Base-by-base conservation (phyloP, 805 yeast species). In the Candida ascalaphidarum region DNA sequence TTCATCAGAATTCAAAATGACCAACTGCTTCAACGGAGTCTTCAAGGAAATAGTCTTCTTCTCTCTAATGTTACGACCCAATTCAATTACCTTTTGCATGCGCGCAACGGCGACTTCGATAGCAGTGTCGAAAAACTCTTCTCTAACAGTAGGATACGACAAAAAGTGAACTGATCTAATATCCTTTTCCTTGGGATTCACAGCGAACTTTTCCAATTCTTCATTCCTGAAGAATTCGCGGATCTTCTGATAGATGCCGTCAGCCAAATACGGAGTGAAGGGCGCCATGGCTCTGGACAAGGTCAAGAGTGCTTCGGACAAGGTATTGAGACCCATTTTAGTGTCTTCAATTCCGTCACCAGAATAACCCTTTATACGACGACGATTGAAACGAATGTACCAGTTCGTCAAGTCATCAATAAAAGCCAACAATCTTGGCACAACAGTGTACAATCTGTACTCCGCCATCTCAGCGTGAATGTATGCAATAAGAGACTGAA, bases 261-360 rank as follows among this genome's bases (percentile, higher is more conserved):
- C 99, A 27, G 97, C 68, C 57, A 94, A 68, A 71, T 80, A 94
- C 40, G 99, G 99, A 29, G 97, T 88, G 65, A 92, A 92, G 41
- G 99, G 98, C 33, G 97, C 97, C 96, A 92, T 89, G 27, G 95
- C 94, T 54, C 96, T 77, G 28, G 76, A 80, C 49, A 92, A 76
- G 25, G 85, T 84, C 56, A 82, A 81, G 44, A 88, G 67, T 19
- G 92, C 95, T 55, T 86, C 95, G 32, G 88, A 77, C 57, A 92
- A 67, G 14, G 96, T 82, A 63, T 92, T 92, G 48, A 92, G 71
- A 26, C 96, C 96, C 47, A 72, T 73, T 43, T 76, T 57, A 46
- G 96, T 81, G 52, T 92, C 98, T 32, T 76, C 80, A 28, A 74
- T 59, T 35, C 95, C 96, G 35, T 72, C 79, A 50, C 81, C 92